Evolutionary conservation across 2,329 filamentous ascomycete genomes (phyloP).

Genomic region (Penicillium nordicum): DNA sequence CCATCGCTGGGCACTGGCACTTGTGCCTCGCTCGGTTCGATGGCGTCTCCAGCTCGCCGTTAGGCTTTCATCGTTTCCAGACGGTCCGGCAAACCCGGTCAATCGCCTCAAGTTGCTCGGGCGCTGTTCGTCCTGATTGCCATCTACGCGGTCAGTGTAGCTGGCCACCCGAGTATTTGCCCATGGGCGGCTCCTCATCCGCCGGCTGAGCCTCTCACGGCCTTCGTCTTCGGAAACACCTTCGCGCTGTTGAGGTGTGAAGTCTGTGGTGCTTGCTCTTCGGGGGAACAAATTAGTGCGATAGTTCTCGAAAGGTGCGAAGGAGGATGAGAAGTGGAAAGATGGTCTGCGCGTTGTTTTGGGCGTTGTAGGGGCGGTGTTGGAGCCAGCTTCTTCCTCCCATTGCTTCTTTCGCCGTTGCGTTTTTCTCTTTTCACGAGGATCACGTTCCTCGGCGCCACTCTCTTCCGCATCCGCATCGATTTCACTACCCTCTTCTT

Average conservation of each 20-base stretch:
- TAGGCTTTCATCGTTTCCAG: slow-evolving; percentile 59
- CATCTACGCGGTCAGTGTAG: slow-evolving; percentile 52
- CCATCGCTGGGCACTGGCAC: slow-evolving; percentile 78
- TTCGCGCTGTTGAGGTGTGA: slow-evolving; percentile 54
- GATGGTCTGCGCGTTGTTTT: slow-evolving; percentile 43
- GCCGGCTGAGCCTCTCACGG: slow-evolving; percentile 60
- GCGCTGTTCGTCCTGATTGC: slow-evolving; percentile 52
- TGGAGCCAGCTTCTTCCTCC: slow-evolving; percentile 48
- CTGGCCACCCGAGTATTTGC: slow-evolving; percentile 48
- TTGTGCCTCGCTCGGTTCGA: slow-evolving; percentile 64
- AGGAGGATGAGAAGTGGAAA: slow-evolving; percentile 47
- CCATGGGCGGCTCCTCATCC: slow-evolving; percentile 57
- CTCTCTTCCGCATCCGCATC: slow-evolving; percentile 84
- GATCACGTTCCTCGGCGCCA: slow-evolving; percentile 65
- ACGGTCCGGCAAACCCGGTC: slow-evolving; percentile 61
- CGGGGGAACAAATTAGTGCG: slow-evolving; percentile 55
- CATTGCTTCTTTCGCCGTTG: slow-evolving; percentile 57
- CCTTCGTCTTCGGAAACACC: slow-evolving; percentile 74
- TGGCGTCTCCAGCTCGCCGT: slow-evolving; percentile 53
- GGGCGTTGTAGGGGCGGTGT: slow-evolving; percentile 67
- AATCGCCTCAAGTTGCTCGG: slow-evolving; percentile 63
- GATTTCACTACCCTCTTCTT: slow-evolving; percentile 64
- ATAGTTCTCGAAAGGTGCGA: slow-evolving; percentile 45
- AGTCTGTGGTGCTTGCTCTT: slow-evolving; percentile 64
- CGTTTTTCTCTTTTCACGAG: slow-evolving; percentile 57